Percentiles rank a stretch among this genome's conserved stretches.
These are phyloP conservation scores for Epichloe elymi DNA, from an alignment of 2,329 filamentous ascomycete genomes.

Conservation along the genomic window DNA sequence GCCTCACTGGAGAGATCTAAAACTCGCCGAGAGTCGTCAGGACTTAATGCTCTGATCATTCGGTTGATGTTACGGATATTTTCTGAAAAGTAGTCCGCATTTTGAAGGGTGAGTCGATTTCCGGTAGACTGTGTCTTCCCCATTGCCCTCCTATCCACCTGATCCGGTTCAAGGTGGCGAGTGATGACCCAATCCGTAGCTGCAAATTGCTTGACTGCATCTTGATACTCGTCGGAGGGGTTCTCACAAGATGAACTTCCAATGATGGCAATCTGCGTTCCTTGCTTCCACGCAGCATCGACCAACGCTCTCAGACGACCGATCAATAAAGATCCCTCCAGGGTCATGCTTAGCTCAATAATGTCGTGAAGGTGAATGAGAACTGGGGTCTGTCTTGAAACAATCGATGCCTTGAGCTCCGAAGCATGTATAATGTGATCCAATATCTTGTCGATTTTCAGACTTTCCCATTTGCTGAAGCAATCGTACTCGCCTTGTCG, in stretches of 20 bases:
- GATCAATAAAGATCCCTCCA: constrained; percentile 57
- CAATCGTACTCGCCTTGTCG: constrained; percentile 24
- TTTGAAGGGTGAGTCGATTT: constrained; percentile 14
- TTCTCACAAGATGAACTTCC: constrained; percentile 57
- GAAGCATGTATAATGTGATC: constrained; percentile 41
- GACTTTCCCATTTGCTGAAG: constrained; percentile 42
- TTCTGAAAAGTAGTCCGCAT: constrained; percentile 28
- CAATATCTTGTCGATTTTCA: constrained; percentile 46
- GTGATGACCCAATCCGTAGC: constrained; percentile 27
- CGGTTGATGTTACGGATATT: constrained; percentile 34
- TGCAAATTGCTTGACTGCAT: constrained; percentile 25
- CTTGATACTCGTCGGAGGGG: constrained; percentile 29
- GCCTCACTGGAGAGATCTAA: constrained; percentile 12
- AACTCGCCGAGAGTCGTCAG: constrained; percentile 3
- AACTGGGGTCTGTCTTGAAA: constrained; percentile 31
- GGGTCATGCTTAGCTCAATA: constrained; percentile 58
- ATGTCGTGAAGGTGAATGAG: constrained; percentile 75
- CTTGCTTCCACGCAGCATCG: constrained; percentile 56
- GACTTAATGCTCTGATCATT: constrained; percentile 30
- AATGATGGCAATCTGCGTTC: constrained; percentile 61
- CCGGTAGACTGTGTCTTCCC: not conserved
- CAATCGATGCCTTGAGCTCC: constrained; percentile 20
- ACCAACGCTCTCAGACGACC: constrained; percentile 57
- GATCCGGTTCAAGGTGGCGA: constrained; percentile 21
- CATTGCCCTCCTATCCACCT: constrained; percentile 9